A percentile compares a stretch with the other conserved stretches of the same genome.
These are phyloP conservation scores for Aspergillus candidus DNA, from an alignment of 2,329 filamentous ascomycete species.

Conservation along the genomic window DNA sequence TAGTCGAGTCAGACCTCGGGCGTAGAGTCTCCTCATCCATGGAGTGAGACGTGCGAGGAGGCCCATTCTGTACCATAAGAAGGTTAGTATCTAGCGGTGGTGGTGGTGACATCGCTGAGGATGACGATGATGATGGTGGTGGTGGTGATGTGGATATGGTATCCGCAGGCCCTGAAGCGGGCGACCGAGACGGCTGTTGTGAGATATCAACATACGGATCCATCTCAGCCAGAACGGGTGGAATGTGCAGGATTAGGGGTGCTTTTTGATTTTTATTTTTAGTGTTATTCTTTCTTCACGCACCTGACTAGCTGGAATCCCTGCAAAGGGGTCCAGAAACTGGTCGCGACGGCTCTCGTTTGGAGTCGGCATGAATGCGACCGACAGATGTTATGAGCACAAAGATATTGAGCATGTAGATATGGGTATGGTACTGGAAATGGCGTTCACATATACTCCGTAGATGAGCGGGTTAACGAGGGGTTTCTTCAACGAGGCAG, in stretches of 20 bases:
- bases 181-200: slow-evolving; percentile 2
- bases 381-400: slow-evolving; percentile 4
- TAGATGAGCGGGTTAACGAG: too few species aligned
- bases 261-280: too few species aligned
- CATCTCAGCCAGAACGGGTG: not conserved
- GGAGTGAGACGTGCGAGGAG: slow-evolving; percentile 28
- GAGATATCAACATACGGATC: slow-evolving; percentile 3
- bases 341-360: slow-evolving; percentile 8
- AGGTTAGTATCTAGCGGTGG: slow-evolving; percentile 14
- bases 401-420: not conserved
- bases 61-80: slow-evolving; percentile 22
- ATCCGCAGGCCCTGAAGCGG: slow-evolving; percentile 3
- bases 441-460: too few species aligned
- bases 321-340: slow-evolving; percentile 10
- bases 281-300: not conserved
- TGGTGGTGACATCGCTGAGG: slow-evolving; percentile 18
- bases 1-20: slow-evolving; percentile 37
- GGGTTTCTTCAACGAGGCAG: too few species aligned
- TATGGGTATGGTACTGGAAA: not conserved
- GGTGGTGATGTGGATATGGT: slow-evolving; percentile 1
- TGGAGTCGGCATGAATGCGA: slow-evolving; percentile 14
- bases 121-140: slow-evolving; percentile 17
- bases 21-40: slow-evolving; percentile 42
- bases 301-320: slow-evolving; percentile 10
- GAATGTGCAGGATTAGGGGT: not conserved